phyloP scores from a whole-genome alignment of 2,329 filamentous ascomycete species.

The Moelleriella libera region DNA sequence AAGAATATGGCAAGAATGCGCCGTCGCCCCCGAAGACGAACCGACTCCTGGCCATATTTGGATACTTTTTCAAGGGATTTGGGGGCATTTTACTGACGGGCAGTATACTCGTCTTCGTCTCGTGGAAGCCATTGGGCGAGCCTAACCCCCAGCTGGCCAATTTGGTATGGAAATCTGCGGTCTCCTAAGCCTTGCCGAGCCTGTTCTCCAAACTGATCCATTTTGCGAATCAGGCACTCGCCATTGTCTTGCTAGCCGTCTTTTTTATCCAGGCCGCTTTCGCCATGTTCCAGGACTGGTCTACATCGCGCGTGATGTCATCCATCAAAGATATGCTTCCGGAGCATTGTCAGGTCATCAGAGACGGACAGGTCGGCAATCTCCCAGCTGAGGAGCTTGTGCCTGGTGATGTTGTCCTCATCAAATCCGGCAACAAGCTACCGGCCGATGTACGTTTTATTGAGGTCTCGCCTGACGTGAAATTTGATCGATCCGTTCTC shows the following conservation, averaged over 20 bases:
- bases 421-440: slow-evolving; percentile 60
- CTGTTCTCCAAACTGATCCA: not conserved
- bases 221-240: slow-evolving; percentile 34
- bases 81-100: slow-evolving; percentile 56
- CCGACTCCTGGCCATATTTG: slow-evolving; percentile 40
- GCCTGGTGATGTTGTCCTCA: slow-evolving; percentile 53
- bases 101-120: slow-evolving; percentile 58
- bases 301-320: slow-evolving; percentile 61
- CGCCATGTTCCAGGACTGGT: slow-evolving; percentile 62
- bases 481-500: slow-evolving; percentile 60
- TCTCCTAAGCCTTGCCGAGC: no score
- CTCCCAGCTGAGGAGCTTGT: slow-evolving; percentile 48
- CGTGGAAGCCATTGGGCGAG: slow-evolving; percentile 61
- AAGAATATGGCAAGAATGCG: slow-evolving; percentile 51
- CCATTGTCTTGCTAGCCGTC: slow-evolving; percentile 57
- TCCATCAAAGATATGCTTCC: slow-evolving; percentile 73
- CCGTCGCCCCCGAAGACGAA: slow-evolving; percentile 52
- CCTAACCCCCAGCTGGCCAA: slow-evolving; percentile 54
- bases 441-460: slow-evolving; percentile 61
- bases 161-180: slow-evolving; percentile 14
- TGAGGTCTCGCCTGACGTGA: slow-evolving; percentile 52
- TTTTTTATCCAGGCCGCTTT: slow-evolving; percentile 58
- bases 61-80: slow-evolving; percentile 69
- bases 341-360: slow-evolving; percentile 51
- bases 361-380: slow-evolving; percentile 37